Percentiles rank a stretch among this genome's conserved stretches.
phyloP scores from a whole-genome alignment of 139 green algal genomes.

The Pycnococcus provasolii region DNA sequence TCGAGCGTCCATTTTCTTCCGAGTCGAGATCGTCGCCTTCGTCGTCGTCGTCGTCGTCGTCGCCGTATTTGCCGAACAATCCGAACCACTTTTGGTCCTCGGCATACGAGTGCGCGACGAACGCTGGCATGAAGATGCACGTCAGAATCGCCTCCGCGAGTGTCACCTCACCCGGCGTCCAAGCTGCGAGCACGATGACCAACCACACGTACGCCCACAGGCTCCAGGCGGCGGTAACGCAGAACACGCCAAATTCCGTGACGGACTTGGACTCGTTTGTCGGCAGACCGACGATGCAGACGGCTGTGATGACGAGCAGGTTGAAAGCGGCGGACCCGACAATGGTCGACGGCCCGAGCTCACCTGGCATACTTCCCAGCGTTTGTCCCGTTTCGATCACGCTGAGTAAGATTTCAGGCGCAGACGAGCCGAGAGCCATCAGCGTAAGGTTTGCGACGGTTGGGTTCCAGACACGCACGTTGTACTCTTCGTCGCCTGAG shows the following conservation, averaged over 20 bases:
- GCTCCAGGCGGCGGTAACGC: conserved; percentile 8
- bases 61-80: not conserved
- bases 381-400: conserved; percentile 22
- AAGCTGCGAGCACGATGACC: conserved; percentile 19
- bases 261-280: conserved; percentile 6
- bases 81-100: not conserved
- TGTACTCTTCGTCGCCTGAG: conserved; percentile 3
- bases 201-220: conserved; percentile 25
- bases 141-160: conserved; percentile 21
- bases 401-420: conserved; percentile 37
- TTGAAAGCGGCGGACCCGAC: conserved; percentile 28
- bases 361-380: conserved; percentile 4
- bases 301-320: conserved; percentile 23
- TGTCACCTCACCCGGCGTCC: conserved; percentile 19
- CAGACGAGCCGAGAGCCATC: conserved; percentile 37
- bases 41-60: not conserved
- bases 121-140: conserved; percentile 1
- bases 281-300: conserved; percentile 12
- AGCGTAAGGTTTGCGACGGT: conserved; percentile 40
- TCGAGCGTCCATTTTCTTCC: not conserved
- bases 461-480: conserved; percentile 34
- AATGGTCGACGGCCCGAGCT: conserved; percentile 26
- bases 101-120: conserved; percentile 14
- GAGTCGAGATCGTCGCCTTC: too few species aligned
- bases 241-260: conserved; percentile 20